Percentiles rank a stretch among this genome's conserved stretches.
Conservation (phyloP, 768 basidiomycete species). For the Tylopilus subfusipes region DNA sequence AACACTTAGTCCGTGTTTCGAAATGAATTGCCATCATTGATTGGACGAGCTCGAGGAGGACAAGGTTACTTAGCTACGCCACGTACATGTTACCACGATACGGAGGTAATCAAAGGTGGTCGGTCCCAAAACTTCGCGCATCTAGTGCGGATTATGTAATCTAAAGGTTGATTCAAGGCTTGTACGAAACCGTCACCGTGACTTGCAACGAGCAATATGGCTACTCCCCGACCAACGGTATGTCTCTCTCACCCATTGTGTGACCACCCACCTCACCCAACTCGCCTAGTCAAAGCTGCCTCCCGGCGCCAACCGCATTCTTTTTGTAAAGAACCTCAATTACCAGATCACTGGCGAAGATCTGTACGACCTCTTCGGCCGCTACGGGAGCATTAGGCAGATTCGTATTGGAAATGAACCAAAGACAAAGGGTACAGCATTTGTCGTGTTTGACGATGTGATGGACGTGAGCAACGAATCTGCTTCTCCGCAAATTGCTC, state of each 20-base stretch:
- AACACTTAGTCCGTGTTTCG: constrained; percentile 38
- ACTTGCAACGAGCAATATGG: constrained; percentile 40
- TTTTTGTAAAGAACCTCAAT: constrained; percentile 91
- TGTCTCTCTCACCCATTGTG: not conserved
- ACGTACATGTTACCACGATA: not conserved
- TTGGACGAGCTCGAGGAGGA: no score
- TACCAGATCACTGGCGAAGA: constrained; percentile 93
- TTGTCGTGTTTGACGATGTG: constrained; percentile 94
- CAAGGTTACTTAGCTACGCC: not conserved
- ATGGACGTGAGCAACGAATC: constrained; percentile 69
- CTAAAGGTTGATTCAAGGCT: not conserved
- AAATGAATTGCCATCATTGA: constrained; percentile 11
- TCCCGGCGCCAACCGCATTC: constrained; percentile 85
- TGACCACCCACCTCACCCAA: constrained; percentile 1
- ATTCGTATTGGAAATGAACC: constrained; percentile 89
- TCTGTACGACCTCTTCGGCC: constrained; percentile 94
- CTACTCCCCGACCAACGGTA: constrained; percentile 68
- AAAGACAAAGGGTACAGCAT: constrained; percentile 94
- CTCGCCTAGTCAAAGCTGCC: constrained; percentile 72
- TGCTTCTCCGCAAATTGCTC: not conserved
- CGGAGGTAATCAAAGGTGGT: not conserved
- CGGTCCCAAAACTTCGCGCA: not conserved
- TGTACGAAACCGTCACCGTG: constrained; percentile 6
- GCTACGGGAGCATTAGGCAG: constrained; percentile 95
- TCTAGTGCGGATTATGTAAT: constrained; percentile 20